Conservation (phyloP, 2,329 filamentous ascomycete species). For the Pseudodiploospora longispora region DNA sequence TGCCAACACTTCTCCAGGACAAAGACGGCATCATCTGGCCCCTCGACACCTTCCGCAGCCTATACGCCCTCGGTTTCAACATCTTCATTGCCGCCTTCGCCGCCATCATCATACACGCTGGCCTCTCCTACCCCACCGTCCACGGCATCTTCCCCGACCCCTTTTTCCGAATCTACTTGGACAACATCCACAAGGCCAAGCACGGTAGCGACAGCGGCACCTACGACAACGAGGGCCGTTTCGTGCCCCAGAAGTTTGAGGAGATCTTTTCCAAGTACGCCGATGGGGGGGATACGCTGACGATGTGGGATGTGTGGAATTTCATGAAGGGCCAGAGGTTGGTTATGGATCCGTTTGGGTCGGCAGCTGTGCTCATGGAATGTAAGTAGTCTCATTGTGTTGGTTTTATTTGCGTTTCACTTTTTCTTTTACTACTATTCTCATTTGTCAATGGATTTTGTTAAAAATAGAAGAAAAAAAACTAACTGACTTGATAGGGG, state of each 20-base stretch:
- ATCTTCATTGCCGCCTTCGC: conserved; percentile 30
- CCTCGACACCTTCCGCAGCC: conserved; percentile 29
- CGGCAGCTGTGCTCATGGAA: conserved; percentile 13
- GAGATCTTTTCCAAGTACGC: conserved; percentile 42
- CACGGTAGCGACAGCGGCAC: conserved; percentile 38
- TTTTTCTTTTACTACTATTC: not conserved
- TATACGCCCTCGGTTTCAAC: conserved; percentile 31
- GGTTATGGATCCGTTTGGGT: conserved; percentile 34
- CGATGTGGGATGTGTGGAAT: conserved; percentile 24
- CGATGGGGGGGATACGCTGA: conserved; percentile 29
- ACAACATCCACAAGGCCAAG: conserved; percentile 33
- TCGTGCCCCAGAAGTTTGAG: conserved; percentile 41
- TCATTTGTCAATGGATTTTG: too few species aligned
- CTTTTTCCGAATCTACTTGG: conserved; percentile 28
- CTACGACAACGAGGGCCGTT: conserved; percentile 41
- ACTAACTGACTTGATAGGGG: conserved; percentile 8
- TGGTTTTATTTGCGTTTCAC: not conserved
- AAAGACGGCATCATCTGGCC: conserved; percentile 31
- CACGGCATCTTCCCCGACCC: conserved; percentile 29
- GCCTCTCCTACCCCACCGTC: conserved; percentile 37
- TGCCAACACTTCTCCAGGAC: conserved; percentile 18
- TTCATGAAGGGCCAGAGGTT: conserved; percentile 33
- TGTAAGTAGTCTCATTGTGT: conserved; percentile 11
- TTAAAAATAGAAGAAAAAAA: not conserved
- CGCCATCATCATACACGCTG: conserved; percentile 31